Base-by-base conservation (phyloP, 345 rosid species). In the Hypericum androsaemum region DNA sequence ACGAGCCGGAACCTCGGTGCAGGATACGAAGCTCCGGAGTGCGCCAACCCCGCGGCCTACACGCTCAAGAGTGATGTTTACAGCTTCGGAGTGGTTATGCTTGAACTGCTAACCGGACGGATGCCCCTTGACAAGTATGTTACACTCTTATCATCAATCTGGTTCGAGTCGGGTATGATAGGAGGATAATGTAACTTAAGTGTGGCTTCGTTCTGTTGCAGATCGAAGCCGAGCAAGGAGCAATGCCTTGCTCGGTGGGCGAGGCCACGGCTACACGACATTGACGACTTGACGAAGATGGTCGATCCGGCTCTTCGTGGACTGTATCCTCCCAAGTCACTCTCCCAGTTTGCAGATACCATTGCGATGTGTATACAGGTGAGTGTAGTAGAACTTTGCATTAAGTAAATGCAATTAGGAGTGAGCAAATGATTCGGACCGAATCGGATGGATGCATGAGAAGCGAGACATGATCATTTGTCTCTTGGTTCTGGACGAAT, bases 21-120 rank as follows among this genome's bases (percentile, higher is more conserved):
- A 10, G 98, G 98, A 64, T 92, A 92, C 64, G 88, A 80, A 60
- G 95, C 95, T 6, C 98, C 98, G n/a, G 96, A 92, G 67, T 88
- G 96, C 70, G 60, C 72, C 43, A 77, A 48, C 37, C 86, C 92
- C 12, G 69, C 82, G 5, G 79, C 83, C 6, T 92, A 85, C 64
- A 83, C 98, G 6, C 28, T 75, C 53, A 92, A 85, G 80, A 85
- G 98, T 53, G 98, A 92, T 41, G 68, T 85, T 8, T 92, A 88
- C 75, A 83, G 96, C 62, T 84, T 88, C 51, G 98, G 98, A 37
- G 95, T 92, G 56, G 98, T 88, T 47, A 88, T 88, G 98, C 61
- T 92, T 56, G 98, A 92, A 75, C 64, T 92, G 16, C 53, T 92
- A 59, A 83, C 94, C 0, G 96, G 98, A 10, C 80, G 95, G 57